Evolutionary conservation across 768 basidiomycete species (phyloP).

Genomic region (Termitomyces sp.): DNA sequence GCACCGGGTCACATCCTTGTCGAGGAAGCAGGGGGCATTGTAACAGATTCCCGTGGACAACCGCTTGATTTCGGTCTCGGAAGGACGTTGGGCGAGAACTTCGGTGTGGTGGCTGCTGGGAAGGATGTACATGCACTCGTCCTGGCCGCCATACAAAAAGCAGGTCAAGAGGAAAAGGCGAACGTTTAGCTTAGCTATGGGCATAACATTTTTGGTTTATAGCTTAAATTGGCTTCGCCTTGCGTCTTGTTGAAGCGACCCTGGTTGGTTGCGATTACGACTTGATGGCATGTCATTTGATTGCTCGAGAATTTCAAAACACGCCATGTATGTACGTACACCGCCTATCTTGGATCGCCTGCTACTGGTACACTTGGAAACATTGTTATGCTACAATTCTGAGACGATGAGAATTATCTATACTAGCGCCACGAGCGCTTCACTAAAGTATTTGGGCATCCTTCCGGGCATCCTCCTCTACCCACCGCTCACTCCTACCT

Average conservation of each 20-base stretch:
- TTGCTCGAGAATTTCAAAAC: background rate
- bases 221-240: background rate
- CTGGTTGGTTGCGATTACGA: too few relatives aligned
- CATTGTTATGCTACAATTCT: background rate
- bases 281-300: too few relatives aligned
- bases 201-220: too few relatives aligned
- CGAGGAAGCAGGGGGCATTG: slow-evolving; percentile 84
- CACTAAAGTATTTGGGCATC: background rate
- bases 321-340: background rate
- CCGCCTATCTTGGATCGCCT: background rate
- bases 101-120: slow-evolving; percentile 81
- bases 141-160: slow-evolving; percentile 68
- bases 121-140: slow-evolving; percentile 64
- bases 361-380: background rate
- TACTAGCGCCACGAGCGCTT: background rate
- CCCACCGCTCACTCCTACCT: background rate
- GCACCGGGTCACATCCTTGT: slow-evolving; percentile 83
- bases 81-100: slow-evolving; percentile 79
- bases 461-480: background rate
- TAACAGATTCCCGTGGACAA: slow-evolving; percentile 77
- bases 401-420: background rate
- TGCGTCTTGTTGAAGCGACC: background rate
- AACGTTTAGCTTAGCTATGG: slow-evolving; percentile 17
- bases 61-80: slow-evolving; percentile 84
- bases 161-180: slow-evolving; percentile 28